Base-by-base conservation (phyloP, 805 yeast species). In the Hanseniaspora thailandica region DNA sequence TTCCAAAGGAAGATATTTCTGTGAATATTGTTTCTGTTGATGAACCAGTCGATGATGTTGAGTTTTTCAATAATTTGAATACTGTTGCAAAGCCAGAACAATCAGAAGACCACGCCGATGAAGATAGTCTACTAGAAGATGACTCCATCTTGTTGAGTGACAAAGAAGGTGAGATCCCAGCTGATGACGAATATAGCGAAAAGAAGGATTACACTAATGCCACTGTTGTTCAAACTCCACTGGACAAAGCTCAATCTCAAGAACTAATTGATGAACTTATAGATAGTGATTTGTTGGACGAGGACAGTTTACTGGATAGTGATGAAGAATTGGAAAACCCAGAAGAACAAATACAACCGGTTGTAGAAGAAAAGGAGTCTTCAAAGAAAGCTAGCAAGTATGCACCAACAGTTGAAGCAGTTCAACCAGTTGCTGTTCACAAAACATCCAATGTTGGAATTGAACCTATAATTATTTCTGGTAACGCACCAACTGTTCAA, bases 241-340 rank as follows among this genome's bases (percentile, higher is more conserved):
- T 62, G 36, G 72, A 65, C 19, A 75, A 71, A 35, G 75, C 73
- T 44, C 64, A 72, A 41, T 67, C 69, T 8, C 71, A 71, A 51
- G 61, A 74, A 36, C 9, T 35, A 23, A 13, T 23, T 15, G 45
- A 48, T 20, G 26, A 33, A 6, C 12, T 26, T 31, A 74, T 71
- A 36, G 68, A 68, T 6, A 73, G 70, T 52, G 78, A 74, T 30
- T 58, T 72, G 2, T 59, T 75, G 54, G 77, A 71, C 54, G 76
- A 56, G 43, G 66, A 62, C 28, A 65, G 67, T 55, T 61, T 61
- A 34, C 48, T 65, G 23, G 64, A 59, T 20, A 61, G 68, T 20
- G 67, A 66, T 52, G 67, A 63, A 35, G 66, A 64, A 12, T 17
- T 47, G n/a, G 44, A 33, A 1, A 0, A 6, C 23, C 17, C 15